phyloP scores from a whole-genome alignment of 352 stramenopile species.

The Pythium brassicae region DNA sequence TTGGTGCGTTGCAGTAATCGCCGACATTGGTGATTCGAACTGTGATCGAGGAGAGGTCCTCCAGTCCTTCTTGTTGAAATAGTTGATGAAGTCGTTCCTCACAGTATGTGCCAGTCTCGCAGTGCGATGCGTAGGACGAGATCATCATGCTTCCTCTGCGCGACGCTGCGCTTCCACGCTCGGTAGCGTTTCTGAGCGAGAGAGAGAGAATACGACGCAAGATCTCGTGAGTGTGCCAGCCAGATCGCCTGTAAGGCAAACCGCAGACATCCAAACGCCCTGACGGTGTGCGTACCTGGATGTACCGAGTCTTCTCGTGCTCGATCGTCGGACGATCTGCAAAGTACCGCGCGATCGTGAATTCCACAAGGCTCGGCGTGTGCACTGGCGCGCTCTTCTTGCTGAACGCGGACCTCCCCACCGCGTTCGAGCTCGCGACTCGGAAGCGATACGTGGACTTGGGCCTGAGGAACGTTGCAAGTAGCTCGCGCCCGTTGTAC shows the following conservation, averaged over 20 bases:
- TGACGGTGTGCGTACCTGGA: no score
- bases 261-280: not conserved
- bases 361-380: constrained; percentile 66
- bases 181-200: constrained; percentile 20
- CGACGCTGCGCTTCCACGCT: constrained; percentile 20
- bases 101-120: constrained; percentile 27
- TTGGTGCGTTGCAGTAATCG: no score
- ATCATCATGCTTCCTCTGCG: constrained; percentile 7
- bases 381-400: constrained; percentile 22
- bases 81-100: no score
- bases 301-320: constrained; percentile 38
- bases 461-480: constrained; percentile 45
- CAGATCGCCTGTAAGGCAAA: not conserved
- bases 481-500: constrained; percentile 24
- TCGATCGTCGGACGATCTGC: constrained; percentile 37
- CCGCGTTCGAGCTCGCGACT: constrained; percentile 41
- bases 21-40: no score
- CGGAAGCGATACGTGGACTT: constrained; percentile 52
- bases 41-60: no score
- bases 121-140: constrained; percentile 16
- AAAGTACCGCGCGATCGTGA: constrained; percentile 62
- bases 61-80: no score
- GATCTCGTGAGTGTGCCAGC: not conserved
- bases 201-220: not conserved
- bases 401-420: constrained; percentile 34